phyloP scores from a whole-genome alignment of 2,329 filamentous ascomycete species.

The Trichoderma atroviride region DNA sequence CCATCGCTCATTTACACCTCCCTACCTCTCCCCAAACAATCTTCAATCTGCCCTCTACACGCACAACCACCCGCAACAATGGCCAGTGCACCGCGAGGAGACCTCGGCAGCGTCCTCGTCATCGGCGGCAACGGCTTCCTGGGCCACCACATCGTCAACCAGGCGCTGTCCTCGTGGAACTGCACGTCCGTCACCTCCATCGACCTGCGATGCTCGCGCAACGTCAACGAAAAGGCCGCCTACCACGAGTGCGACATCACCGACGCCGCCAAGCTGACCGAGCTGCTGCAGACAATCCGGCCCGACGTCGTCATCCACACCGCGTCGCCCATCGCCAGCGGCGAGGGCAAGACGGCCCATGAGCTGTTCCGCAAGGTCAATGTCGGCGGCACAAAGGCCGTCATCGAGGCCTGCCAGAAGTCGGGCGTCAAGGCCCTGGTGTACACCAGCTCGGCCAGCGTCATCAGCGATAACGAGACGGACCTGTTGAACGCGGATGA shows the following conservation, averaged over 20 bases:
- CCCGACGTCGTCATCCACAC: conserved; percentile 92
- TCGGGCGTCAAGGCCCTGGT: conserved; percentile 79
- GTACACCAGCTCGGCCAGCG: conserved; percentile 87
- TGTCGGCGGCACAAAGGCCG: conserved; percentile 78
- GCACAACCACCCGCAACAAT: conserved; percentile 4
- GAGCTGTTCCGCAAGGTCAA: conserved; percentile 79
- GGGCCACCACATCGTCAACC: conserved; percentile 78
- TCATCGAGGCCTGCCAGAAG: conserved; percentile 72
- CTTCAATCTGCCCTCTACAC: not conserved
- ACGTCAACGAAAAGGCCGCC: conserved; percentile 60
- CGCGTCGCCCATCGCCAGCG: conserved; percentile 68
- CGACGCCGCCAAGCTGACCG: conserved; percentile 60
- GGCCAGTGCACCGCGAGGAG: conserved; percentile 32
- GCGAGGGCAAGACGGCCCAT: conserved; percentile 56
- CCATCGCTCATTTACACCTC: not conserved
- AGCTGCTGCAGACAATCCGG: conserved; percentile 65
- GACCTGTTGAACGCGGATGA: conserved; percentile 87
- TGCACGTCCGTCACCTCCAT: conserved; percentile 65
- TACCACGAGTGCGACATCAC: conserved; percentile 83
- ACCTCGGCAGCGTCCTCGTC: conserved; percentile 72
- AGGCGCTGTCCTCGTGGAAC: conserved; percentile 60
- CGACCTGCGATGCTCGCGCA: conserved; percentile 71
- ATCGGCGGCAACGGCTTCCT: conserved; percentile 85
- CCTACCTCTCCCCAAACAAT: not conserved
- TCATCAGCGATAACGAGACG: conserved; percentile 77